Evolutionary conservation across 768 basidiomycete species (phyloP).

Genomic region (Amanita pseudoporphyria): DNA sequence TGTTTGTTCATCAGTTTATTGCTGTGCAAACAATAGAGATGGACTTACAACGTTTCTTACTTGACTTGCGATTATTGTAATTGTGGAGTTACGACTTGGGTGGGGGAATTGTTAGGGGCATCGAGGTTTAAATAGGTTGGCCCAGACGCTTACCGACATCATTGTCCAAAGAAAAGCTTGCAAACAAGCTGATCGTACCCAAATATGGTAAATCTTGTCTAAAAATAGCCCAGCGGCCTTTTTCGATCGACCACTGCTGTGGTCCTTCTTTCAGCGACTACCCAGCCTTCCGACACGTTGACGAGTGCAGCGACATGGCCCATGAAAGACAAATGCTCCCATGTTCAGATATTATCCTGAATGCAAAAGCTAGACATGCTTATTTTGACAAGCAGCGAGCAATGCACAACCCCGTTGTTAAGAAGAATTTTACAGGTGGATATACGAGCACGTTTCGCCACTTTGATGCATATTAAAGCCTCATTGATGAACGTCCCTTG

Average conservation of each 20-base stretch:
- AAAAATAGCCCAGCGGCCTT: background rate
- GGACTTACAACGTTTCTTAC: background rate
- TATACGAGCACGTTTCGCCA: no score
- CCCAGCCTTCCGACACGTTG: no score
- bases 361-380: no score
- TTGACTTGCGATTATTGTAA: background rate
- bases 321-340: no score
- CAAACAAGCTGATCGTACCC: background rate
- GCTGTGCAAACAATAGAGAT: conserved; percentile 1
- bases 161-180: background rate
- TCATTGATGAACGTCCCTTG: no score
- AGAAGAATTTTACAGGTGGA: no score
- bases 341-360: no score
- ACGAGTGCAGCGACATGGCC: no score
- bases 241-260: background rate
- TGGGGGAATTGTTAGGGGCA: background rate
- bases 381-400: no score
- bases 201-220: background rate
- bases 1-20: conserved; percentile 3
- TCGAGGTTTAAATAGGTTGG: background rate
- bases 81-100: background rate
- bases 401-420: no score
- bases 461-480: no score
- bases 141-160: background rate
- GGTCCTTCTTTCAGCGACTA: no score